These are phyloP conservation scores for Globisporangium emineosum DNA, from an alignment of 352 stramenopile species.

Conservation along the genomic window DNA sequence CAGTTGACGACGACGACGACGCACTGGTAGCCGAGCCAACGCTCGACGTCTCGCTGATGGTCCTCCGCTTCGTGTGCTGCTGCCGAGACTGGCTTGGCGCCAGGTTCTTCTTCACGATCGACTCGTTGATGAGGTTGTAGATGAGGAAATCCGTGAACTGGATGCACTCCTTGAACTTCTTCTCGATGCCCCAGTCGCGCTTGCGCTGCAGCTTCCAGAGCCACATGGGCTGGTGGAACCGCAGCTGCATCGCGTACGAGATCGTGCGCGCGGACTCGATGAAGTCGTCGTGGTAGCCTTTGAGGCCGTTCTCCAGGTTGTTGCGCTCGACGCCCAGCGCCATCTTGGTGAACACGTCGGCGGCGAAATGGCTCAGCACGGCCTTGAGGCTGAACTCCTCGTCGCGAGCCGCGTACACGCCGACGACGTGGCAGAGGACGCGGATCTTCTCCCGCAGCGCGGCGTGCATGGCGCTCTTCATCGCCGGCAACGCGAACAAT, in stretches of 20 bases:
- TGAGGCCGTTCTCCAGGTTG: slow-evolving; percentile 24
- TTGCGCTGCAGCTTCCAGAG: slow-evolving; percentile 44
- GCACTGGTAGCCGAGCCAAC: background rate
- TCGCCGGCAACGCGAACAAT: slow-evolving; percentile 76
- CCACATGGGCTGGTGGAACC: slow-evolving; percentile 24
- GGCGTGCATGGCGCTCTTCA: slow-evolving; percentile 50
- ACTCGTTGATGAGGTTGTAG: slow-evolving; percentile 31
- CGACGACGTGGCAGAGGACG: slow-evolving; percentile 33
- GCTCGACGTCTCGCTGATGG: background rate
- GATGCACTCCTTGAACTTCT: slow-evolving; percentile 23
- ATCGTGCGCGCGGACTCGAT: slow-evolving; percentile 20
- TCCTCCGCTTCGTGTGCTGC: background rate
- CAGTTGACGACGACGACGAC: background rate
- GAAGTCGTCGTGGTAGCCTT: slow-evolving; percentile 28
- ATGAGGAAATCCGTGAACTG: slow-evolving; percentile 26
- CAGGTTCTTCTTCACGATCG: slow-evolving; percentile 24
- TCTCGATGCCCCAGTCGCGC: slow-evolving; percentile 27
- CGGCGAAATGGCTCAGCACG: slow-evolving; percentile 54
- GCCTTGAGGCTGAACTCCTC: slow-evolving; percentile 42
- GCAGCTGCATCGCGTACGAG: slow-evolving; percentile 19
- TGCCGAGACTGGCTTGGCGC: slow-evolving; percentile 14
- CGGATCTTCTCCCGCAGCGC: slow-evolving; percentile 41
- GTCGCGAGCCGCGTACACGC: slow-evolving; percentile 5
- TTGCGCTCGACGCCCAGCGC: slow-evolving; percentile 46
- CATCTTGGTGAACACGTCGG: slow-evolving; percentile 55